Evolutionary conservation across 2,329 filamentous ascomycete species (phyloP), one percentile per base, ranked within the genome.

Genomic region (Pestalotiopsis sp.): DNA sequence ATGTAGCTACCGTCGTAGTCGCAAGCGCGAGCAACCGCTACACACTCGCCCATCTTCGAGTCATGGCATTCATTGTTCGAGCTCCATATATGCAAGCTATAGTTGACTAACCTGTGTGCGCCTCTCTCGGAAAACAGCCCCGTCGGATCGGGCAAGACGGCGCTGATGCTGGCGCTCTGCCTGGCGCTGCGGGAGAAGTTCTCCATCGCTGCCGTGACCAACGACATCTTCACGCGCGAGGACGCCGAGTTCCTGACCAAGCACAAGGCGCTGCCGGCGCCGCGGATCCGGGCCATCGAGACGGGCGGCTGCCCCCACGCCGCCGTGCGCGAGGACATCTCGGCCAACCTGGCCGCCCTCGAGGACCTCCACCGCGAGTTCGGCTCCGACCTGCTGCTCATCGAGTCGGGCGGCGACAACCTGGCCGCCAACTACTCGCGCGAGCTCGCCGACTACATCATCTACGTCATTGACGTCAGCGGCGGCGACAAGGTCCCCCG

Each of bases 201-300:
- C 88, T 94, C 91, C 78, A 92, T 99, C 76, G 96, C 96, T 0
- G 96, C 94, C 69, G 95, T 99, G 25, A 99, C 96, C 64, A 98
- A 98, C 86, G 95, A 98, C 86, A 98, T 98, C 86, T 98, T 98
- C 86, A 98, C 95, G 25, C 92, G 92, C 72, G 96, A 99, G 83
- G 96, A 99, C 85, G 95, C 95, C 84, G 96, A 98, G 82, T 99
- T 99, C 84, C 90, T 99, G 31, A 97, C 94, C 69, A 90, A 91
- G 68, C 88, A 98, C 86, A 87, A 89, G 72, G 96, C 96, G 5
- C 91, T 98, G 0, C 92, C 95, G 0, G 87, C 95, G 4, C 81
- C 87, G 36, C 93, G 95, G 69, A 98, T 98, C 84, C 90, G 92
- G 70, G 96, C 96, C 77, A 98, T 99, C 81, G 96, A 99, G 83